Evolutionary conservation across 2,329 filamentous ascomycete species (phyloP).

Genomic region (Aureobasidium sp.): DNA sequence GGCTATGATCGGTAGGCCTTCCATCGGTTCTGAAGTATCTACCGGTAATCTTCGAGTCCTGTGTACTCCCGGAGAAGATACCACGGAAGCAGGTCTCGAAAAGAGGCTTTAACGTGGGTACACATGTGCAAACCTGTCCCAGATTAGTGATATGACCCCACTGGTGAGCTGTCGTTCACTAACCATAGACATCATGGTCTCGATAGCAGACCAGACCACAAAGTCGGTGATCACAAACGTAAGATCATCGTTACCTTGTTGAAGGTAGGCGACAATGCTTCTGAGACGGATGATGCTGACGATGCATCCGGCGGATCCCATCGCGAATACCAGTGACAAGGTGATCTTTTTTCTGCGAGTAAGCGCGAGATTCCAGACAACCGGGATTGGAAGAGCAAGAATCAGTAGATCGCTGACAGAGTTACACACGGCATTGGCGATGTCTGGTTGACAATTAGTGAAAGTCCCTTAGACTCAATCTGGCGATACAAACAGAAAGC

Average conservation of each 20-base stretch:
- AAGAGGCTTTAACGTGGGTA: conserved; percentile 11
- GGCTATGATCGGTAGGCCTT: neutral
- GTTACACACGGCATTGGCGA: conserved; percentile 20
- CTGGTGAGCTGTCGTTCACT: no score
- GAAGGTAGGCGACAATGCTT: conserved; percentile 19
- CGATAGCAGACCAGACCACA: conserved; percentile 14
- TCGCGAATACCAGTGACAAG: conserved; percentile 11
- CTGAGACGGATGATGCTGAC: conserved; percentile 22
- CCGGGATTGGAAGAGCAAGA: conserved; percentile 18
- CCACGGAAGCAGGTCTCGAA: conserved; percentile 12
- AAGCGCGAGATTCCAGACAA: conserved; percentile 13
- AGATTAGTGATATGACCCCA: no score
- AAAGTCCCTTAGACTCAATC: neutral
- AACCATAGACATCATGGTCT: conserved; percentile 10
- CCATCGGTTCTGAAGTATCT: conserved; percentile 13
- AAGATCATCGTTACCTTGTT: conserved; percentile 12
- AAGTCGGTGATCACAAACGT: conserved; percentile 11
- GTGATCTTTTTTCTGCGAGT: conserved; percentile 18
- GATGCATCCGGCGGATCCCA: conserved; percentile 19
- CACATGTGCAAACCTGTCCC: neutral
- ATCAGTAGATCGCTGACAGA: conserved; percentile 20
- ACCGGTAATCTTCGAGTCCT: conserved; percentile 8
- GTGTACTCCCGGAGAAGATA: neutral
- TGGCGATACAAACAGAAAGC: conserved; percentile 8
- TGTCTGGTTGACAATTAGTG: conserved; percentile 7